Evolutionary conservation across 306 rosid genomes (phyloP), one percentile per base, ranked within the genome.

Genomic region (Urtica urens): DNA sequence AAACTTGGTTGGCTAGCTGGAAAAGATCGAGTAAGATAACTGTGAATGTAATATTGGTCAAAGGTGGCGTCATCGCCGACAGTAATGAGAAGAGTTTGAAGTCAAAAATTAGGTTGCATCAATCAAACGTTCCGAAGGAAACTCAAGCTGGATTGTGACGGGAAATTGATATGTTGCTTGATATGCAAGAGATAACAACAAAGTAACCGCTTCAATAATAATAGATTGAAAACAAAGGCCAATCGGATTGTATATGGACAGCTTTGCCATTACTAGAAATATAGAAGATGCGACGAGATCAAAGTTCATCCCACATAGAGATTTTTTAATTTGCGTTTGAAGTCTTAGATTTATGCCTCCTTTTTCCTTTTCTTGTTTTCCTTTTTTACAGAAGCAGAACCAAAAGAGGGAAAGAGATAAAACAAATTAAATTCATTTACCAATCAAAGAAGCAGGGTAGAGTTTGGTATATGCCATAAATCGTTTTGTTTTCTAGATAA

Each of bases 161-260:
- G 13, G 5, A 10, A 30, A 10, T n/a, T n/a, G n/a, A n/a, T n/a
- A 49, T 29, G 38, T 51, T 27, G 3, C 27, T 50, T 50, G 56
- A 14, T 26, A 33, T 20, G 42, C 17, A 33, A 19, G 29, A 34
- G 6, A 11, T 41, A 51, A 29, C 31, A 51, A 16, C 19, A 51
- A 9, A 33, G 22, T 31, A 51, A 33, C 54, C 31, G 13, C 29
- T 21, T 33, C 21, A 12, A 51, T 12, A 10, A 33, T 6, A 51
- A 49, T 20, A 4, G 19, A 49, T 17, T 51, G 43, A 27, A 35
- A 51, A 51, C 57, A 51, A 48, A 48, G 14, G 33, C 17, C 37
- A 26, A 26, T 14, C 13, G 4, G 13, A 34, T 20, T 31, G 29
- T 14, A 22, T 11, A 7, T 51, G 44, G 29, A 51, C 30, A 51